phyloP scores from a whole-genome alignment of 1,284 basidiomycete species.

The Irpex rosettiformis region DNA sequence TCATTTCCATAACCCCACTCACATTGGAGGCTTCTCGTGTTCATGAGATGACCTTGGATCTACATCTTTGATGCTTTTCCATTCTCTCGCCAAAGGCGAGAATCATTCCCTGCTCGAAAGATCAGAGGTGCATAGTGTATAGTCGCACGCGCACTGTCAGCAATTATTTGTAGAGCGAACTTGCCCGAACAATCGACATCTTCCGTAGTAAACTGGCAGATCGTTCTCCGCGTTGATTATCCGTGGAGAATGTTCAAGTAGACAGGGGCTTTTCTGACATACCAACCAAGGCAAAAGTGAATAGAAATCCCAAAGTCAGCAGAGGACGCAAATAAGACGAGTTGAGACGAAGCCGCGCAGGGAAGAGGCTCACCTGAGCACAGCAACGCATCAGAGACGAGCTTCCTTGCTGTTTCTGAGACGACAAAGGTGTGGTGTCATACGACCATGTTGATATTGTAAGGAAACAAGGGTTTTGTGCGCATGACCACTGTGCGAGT shows the following conservation, averaged over 20 bases:
- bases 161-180: no score
- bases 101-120: not conserved
- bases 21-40: no score
- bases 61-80: not conserved
- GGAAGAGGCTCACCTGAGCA: not conserved
- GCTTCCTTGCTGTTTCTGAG: not conserved
- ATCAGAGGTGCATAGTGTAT: not conserved
- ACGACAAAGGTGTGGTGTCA: not conserved
- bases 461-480: not conserved
- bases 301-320: not conserved
- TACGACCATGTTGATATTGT: not conserved
- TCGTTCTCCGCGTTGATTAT: no score
- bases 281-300: not conserved
- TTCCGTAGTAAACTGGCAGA: no score
- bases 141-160: no score
- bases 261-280: not conserved
- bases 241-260: no score
- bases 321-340: no score
- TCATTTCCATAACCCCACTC: not conserved
- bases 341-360: not conserved
- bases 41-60: no score
- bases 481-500: not conserved
- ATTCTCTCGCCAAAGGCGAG: not conserved
- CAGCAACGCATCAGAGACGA: not conserved
- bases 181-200: no score